phyloP scores from a whole-genome alignment of 345 rosid genomes.

The Arabidopsis thaliana region TAIR10.1 NC_003070.9:774001-774500 shows the following conservation, averaged over 20 bases:
- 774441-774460: conserved; percentile 67
- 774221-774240: conserved; percentile 57
- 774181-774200: not conserved
- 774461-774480: conserved; percentile 46
- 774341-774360: conserved; percentile 56
- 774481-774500: conserved; percentile 45
- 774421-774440: conserved; percentile 78
- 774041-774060: conserved; percentile 5
- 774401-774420: conserved; percentile 70
- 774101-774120: conserved; percentile 75
- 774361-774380: conserved; percentile 56
- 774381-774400: conserved; percentile 54
- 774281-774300: conserved; percentile 65
- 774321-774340: conserved; percentile 70
- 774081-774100: conserved; percentile 52
- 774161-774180: conserved; percentile 28
- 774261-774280: conserved; percentile 58
- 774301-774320: conserved; percentile 66
- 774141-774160: conserved; percentile 69
- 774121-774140: conserved; percentile 59
- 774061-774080: conserved; percentile 8
- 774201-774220: conserved; percentile 42
- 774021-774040: conserved; percentile 1
- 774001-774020: not conserved
- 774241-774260: conserved; percentile 53